Conservation (phyloP, 495 filamentous ascomycete species). For the Aspergillus taichungensis region DNA sequence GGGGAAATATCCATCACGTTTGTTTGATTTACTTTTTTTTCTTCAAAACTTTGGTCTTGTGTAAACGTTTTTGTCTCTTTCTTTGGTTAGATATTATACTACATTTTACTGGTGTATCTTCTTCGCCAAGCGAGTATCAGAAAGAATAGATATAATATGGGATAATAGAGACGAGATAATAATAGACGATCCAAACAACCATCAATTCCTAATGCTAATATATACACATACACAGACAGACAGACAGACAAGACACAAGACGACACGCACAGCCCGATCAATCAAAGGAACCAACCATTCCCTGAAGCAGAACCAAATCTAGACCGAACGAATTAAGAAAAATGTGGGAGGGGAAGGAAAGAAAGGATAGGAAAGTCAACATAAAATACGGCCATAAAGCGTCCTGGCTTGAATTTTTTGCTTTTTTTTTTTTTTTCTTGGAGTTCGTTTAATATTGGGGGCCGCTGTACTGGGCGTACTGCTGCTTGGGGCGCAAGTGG, state of each 20-base stretch:
- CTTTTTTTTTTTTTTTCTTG: background rate
- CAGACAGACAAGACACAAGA: conserved; percentile 12
- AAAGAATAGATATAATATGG: background rate
- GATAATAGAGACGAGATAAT: background rate
- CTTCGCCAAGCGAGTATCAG: background rate
- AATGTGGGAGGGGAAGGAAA: too few species aligned
- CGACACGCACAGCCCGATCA: background rate
- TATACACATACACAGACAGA: conserved; percentile 34
- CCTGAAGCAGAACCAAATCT: conserved; percentile 1
- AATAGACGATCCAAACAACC: conserved; percentile 19
- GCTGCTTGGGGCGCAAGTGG: conserved; percentile 71
- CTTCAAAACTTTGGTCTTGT: too few species aligned
- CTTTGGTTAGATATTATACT: background rate
- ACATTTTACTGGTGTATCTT: background rate
- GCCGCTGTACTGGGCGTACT: conserved; percentile 52
- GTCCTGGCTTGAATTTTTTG: conserved; percentile 2
- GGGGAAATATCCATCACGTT: too few species aligned
- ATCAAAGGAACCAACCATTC: too few species aligned
- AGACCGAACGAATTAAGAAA: conserved; percentile 13
- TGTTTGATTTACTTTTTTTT: too few species aligned
- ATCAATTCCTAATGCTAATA: conserved; percentile 37
- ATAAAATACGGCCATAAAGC: background rate
- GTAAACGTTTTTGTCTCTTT: too few species aligned
- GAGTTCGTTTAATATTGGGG: conserved; percentile 27
- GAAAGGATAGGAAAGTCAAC: conserved; percentile 12